Percentiles rank a stretch among this genome's conserved stretches.
phyloP scores from a whole-genome alignment of 306 rosid species.

The Vicia sativa region DNA sequence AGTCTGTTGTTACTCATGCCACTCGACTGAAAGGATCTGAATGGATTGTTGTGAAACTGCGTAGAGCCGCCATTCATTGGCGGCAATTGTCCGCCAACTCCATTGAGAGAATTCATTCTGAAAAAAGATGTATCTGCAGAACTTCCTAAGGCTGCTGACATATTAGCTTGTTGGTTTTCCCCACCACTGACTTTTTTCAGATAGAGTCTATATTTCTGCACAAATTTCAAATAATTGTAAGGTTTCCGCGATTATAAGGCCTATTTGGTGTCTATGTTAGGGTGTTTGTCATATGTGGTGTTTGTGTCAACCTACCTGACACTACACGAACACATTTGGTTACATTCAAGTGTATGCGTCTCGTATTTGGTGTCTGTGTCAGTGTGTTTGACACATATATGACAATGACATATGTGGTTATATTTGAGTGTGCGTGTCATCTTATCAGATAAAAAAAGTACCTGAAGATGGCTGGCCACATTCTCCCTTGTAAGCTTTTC shows the following conservation, averaged over 20 bases:
- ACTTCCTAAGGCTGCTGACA: conserved; percentile 65
- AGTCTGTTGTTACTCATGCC: conserved; percentile 58
- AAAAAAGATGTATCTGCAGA: conserved; percentile 63
- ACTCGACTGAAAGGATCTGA: conserved; percentile 54
- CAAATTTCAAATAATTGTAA: conserved; percentile 21
- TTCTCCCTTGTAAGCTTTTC: conserved; percentile 95
- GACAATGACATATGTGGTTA: too few species aligned
- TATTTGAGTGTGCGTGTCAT: not conserved
- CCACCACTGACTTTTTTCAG: conserved; percentile 66
- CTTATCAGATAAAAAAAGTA: conserved; percentile 45
- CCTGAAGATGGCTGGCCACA: conserved; percentile 99
- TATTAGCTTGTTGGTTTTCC: conserved; percentile 76
- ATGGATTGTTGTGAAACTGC: conserved; percentile 54
- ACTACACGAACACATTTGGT: too few species aligned
- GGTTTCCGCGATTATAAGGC: conserved; percentile 17
- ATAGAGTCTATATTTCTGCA: conserved; percentile 92
- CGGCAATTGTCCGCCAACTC: conserved; percentile 54
- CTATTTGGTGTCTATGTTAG: not conserved
- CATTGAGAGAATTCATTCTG: conserved; percentile 37
- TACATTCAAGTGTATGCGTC: too few species aligned
- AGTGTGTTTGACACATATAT: too few species aligned
- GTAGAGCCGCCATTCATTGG: conserved; percentile 55
- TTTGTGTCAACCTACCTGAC: not conserved
- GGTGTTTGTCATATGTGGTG: not conserved
- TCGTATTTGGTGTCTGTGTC: too few species aligned